Conservation (phyloP, 495 filamentous ascomycete species). For the Amphirosellinia nigrospora region DNA sequence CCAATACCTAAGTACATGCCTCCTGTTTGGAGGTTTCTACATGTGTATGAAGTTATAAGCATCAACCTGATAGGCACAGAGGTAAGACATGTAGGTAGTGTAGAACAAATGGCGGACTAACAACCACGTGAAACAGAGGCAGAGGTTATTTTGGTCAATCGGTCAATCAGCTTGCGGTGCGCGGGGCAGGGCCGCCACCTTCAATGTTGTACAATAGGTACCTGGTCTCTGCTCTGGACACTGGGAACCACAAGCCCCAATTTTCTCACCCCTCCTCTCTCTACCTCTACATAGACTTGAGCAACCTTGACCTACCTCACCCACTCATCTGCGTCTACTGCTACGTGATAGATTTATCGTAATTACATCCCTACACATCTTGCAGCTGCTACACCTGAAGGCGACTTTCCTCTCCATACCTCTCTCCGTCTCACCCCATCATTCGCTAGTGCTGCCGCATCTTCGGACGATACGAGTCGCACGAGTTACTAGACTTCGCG, state of each 20-base stretch:
- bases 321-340: not conserved
- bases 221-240: not conserved
- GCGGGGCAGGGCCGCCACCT: constrained; percentile 19
- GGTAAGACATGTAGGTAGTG: not conserved
- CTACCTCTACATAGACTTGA: not conserved
- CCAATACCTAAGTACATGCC: not conserved
- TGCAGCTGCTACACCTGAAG: not conserved
- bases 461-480: constrained; percentile 15
- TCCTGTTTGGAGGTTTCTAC: too few species aligned
- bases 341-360: constrained; percentile 1
- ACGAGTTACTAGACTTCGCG: constrained; percentile 11
- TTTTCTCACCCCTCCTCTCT: constrained; percentile 28
- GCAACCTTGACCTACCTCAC: not conserved
- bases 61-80: too few species aligned
- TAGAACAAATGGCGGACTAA: not conserved
- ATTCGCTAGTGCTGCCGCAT: constrained; percentile 4
- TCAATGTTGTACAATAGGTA: not conserved
- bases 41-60: not conserved
- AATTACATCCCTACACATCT: not conserved
- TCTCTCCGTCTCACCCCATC: not conserved
- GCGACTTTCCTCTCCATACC: not conserved
- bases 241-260: constrained; percentile 24
- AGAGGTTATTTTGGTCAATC: constrained; percentile 5
- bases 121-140: constrained; percentile 19
- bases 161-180: constrained; percentile 9